Evolutionary conservation across 2,329 filamentous ascomycete genomes (phyloP).

Genomic region (Aulographum hederae): DNA sequence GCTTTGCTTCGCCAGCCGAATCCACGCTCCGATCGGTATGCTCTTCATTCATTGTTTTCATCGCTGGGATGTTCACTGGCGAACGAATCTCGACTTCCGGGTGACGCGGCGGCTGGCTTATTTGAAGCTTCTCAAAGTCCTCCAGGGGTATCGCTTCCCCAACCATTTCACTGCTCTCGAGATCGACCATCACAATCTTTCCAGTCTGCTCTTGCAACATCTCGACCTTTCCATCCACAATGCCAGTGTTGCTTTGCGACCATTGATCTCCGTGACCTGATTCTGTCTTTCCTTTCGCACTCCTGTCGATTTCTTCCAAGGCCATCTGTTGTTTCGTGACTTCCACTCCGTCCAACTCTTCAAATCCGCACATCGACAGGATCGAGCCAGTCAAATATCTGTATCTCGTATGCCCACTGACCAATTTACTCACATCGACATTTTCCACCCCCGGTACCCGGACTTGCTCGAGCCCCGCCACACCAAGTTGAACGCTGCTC

Average conservation of each 20-base stretch:
- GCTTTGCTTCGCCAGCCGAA: background rate
- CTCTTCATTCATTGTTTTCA: background rate
- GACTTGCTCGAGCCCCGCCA: conserved; percentile 66
- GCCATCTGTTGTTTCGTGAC: conserved; percentile 26
- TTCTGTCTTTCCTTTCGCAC: conserved; percentile 5
- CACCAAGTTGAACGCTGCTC: conserved; percentile 61
- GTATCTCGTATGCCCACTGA: conserved; percentile 30
- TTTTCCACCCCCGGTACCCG: conserved; percentile 46
- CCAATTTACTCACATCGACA: conserved; percentile 31
- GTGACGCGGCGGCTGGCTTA: background rate
- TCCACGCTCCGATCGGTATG: background rate
- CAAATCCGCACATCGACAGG: conserved; percentile 32
- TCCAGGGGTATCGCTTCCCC: background rate
- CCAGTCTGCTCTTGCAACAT: conserved; percentile 1
- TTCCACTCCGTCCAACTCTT: conserved; percentile 27
- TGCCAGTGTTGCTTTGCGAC: background rate
- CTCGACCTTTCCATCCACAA: conserved; percentile 4
- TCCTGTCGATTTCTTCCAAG: conserved; percentile 16
- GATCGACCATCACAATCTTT: background rate
- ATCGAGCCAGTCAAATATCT: conserved; percentile 31
- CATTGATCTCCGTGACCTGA: conserved; percentile 8
- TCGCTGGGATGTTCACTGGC: background rate
- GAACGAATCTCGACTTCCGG: background rate
- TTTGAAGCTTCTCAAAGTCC: background rate
- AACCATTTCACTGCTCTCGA: background rate